phyloP scores from a whole-genome alignment of 176 grass and related monocot species.

The Oryza nivara region DNA sequence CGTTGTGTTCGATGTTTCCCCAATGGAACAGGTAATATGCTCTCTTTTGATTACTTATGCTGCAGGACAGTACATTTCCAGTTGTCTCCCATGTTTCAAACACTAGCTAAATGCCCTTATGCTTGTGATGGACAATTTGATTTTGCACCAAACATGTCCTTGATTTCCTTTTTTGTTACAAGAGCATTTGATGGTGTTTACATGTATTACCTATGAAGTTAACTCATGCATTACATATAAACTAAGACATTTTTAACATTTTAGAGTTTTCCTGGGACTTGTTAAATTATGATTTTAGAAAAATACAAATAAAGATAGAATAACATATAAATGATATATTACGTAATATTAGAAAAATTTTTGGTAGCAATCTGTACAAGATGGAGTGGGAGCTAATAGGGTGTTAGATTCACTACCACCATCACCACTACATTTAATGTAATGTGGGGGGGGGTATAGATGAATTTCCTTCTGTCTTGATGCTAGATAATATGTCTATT shows the following conservation, averaged over 20 bases:
- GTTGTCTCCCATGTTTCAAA: conserved; percentile 4
- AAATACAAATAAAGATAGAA: no score
- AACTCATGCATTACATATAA: neutral
- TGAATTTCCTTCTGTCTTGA: neutral
- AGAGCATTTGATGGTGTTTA: neutral
- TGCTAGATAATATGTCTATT: neutral
- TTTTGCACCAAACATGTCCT: neutral
- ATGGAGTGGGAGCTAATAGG: no score
- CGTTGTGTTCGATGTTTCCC: conserved; percentile 93
- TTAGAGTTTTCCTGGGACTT: neutral
- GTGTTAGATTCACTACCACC: no score
- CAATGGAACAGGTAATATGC: conserved; percentile 80
- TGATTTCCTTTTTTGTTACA: neutral
- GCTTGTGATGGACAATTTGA: neutral
- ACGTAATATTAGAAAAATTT: no score
- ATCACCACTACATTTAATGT: neutral
- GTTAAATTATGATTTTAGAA: no score
- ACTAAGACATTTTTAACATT: neutral
- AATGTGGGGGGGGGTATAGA: neutral
- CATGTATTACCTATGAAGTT: neutral
- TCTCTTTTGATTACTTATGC: conserved; percentile 32
- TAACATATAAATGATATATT: no score
- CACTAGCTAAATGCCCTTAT: neutral
- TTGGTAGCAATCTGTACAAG: no score
- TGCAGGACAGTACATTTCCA: neutral